Percentiles rank a stretch among this genome's conserved stretches.
These are phyloP conservation scores for Hyparrhenia diplandra DNA, from an alignment of 176 grass and related monocot genomes.

Conservation along the genomic window DNA sequence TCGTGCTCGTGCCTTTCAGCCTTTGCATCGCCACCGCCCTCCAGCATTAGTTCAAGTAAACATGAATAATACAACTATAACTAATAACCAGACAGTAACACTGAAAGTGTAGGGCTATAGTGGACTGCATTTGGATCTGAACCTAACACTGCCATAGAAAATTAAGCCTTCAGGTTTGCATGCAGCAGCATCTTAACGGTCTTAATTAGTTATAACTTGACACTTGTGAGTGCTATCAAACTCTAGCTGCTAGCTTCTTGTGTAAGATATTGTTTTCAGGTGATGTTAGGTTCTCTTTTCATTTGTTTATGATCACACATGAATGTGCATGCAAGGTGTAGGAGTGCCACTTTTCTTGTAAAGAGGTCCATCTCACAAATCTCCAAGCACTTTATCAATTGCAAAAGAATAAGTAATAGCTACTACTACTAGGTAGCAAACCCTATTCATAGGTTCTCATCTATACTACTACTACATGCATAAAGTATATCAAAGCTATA, in stretches of 20 bases:
- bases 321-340: conserved; percentile 31
- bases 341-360: conserved; percentile 37
- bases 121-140: conserved; percentile 1
- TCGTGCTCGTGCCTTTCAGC: not conserved
- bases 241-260: not conserved
- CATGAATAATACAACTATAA: not conserved
- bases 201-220: conserved; percentile 7
- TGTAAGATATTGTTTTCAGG: conserved; percentile 37
- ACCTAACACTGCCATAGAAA: conserved; percentile 3
- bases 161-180: not conserved
- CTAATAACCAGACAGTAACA: not conserved
- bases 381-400: conserved; percentile 42
- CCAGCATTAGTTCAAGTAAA: not conserved
- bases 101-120: not conserved
- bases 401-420: conserved; percentile 16
- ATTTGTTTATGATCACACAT: conserved; percentile 34
- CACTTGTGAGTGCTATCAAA: not conserved
- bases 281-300: conserved; percentile 29
- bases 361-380: conserved; percentile 45
- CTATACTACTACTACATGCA: too few relatives aligned
- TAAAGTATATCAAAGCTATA: not conserved
- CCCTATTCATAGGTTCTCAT: conserved; percentile 11
- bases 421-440: conserved; percentile 9
- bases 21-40: not conserved
- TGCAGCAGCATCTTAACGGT: conserved; percentile 8